phyloP scores from a whole-genome alignment of 1,139 yeast genomes.

The Nakaseomyces bracarensis region DNA sequence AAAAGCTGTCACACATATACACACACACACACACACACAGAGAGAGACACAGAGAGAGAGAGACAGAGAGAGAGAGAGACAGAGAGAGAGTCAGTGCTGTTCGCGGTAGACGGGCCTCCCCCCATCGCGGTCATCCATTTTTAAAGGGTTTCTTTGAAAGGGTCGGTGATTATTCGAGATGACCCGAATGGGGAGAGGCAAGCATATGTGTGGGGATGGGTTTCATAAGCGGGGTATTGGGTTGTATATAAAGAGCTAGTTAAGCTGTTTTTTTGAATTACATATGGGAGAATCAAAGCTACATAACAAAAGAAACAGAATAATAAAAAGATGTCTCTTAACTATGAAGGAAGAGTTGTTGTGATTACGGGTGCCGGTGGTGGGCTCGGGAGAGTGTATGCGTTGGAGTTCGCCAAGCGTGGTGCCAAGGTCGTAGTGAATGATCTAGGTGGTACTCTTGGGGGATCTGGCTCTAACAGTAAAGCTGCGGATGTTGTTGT shows the following conservation, averaged over 20 bases:
- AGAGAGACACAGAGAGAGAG: too few species aligned
- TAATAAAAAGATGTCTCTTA: background rate
- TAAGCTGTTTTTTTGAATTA: too few species aligned
- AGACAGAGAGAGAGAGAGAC: too few species aligned
- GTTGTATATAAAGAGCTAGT: background rate
- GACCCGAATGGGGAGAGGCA: slow-evolving; percentile 3
- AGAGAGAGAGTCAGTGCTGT: too few species aligned
- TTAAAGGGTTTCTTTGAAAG: too few species aligned
- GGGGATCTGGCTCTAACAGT: slow-evolving; percentile 58
- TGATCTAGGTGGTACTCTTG: slow-evolving; percentile 79
- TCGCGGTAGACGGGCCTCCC: too few species aligned
- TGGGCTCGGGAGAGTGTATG: slow-evolving; percentile 86
- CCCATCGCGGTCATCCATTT: too few species aligned
- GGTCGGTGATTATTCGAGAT: slow-evolving; percentile 5
- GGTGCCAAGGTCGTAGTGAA: slow-evolving; percentile 92
- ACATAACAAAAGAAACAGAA: background rate
- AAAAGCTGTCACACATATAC: too few species aligned
- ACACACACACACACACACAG: too few species aligned
- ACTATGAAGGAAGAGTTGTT: slow-evolving; percentile 73
- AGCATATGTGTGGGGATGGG: background rate
- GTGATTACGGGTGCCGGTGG: slow-evolving; percentile 97
- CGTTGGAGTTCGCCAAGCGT: slow-evolving; percentile 75
- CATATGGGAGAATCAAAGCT: too few species aligned
- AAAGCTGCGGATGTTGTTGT: slow-evolving; percentile 87
- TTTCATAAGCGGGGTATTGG: background rate